Evolutionary conservation across 257 asterid species (phyloP).

Genomic region (Gardenia jasminoides): DNA sequence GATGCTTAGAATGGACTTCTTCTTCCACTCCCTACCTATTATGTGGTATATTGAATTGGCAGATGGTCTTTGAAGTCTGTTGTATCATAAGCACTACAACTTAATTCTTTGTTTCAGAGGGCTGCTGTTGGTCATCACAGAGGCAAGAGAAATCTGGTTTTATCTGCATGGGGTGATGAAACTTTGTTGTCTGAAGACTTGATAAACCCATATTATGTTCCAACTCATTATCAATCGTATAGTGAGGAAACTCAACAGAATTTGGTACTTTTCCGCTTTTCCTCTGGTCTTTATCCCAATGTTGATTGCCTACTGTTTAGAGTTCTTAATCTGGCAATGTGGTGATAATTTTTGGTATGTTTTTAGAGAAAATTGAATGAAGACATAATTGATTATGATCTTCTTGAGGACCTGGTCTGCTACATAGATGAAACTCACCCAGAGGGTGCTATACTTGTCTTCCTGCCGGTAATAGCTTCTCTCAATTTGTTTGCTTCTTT

Average conservation of each 20-base stretch:
- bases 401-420: constrained; percentile 94
- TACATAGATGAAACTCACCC: constrained; percentile 72
- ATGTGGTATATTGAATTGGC: background rate
- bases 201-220: constrained; percentile 61
- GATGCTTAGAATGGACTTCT: background rate
- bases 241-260: constrained; percentile 74
- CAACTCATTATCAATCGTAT: constrained; percentile 57
- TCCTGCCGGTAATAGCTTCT: constrained; percentile 68
- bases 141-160: constrained; percentile 83
- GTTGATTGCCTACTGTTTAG: constrained; percentile 2
- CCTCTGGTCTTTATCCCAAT: constrained; percentile 8
- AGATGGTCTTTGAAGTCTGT: no score
- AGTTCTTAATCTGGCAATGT: constrained; percentile 6
- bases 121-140: constrained; percentile 83
- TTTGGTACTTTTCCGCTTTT: constrained; percentile 53
- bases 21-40: background rate
- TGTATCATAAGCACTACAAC: no score
- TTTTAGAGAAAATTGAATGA: constrained; percentile 84
- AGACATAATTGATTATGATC: constrained; percentile 87
- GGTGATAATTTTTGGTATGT: constrained; percentile 2
- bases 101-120: constrained; percentile 40
- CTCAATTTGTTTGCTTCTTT: background rate
- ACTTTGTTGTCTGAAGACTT: constrained; percentile 74
- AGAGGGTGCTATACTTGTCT: constrained; percentile 84
- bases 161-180: constrained; percentile 97